A percentile compares a stretch with the other conserved stretches of the same genome.
These are phyloP conservation scores for Macrocybe gigantea DNA, from an alignment of 768 basidiomycete genomes.

Conservation along the genomic window DNA sequence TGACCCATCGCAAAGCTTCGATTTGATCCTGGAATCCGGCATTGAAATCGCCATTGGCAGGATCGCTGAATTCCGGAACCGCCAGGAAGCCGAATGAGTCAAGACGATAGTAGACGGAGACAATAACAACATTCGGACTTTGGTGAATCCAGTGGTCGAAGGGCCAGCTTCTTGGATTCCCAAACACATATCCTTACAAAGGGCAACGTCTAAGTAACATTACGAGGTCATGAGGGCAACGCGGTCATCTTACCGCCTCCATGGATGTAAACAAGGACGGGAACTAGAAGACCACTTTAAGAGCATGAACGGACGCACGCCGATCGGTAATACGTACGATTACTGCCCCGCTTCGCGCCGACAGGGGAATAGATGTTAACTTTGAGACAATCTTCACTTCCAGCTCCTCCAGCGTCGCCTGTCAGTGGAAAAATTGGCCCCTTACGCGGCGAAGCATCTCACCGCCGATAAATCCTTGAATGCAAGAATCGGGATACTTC, in stretches of 20 bases:
- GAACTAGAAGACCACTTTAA: slow-evolving; percentile 21
- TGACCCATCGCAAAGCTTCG: slow-evolving; percentile 58
- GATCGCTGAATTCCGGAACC: slow-evolving; percentile 36
- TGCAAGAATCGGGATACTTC: slow-evolving; percentile 49
- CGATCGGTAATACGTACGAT: slow-evolving; percentile 28
- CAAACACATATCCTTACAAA: slow-evolving; percentile 42
- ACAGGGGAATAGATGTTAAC: slow-evolving; percentile 59
- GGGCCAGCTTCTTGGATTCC: slow-evolving; percentile 62
- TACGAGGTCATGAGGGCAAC: not conserved
- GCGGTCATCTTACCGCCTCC: slow-evolving; percentile 30
- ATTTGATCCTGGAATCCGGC: slow-evolving; percentile 57
- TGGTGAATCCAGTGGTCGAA: slow-evolving; percentile 64
- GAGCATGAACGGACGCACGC: too few relatives aligned
- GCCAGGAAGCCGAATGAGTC: slow-evolving; percentile 60
- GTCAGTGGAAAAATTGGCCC: slow-evolving; percentile 1
- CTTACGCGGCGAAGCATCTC: slow-evolving; percentile 5
- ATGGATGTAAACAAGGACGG: slow-evolving; percentile 44
- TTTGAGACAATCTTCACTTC: slow-evolving; percentile 63
- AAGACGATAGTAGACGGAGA: slow-evolving; percentile 63
- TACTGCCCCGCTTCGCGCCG: slow-evolving; percentile 37
- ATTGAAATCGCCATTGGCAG: slow-evolving; percentile 41
- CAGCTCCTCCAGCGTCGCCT: slow-evolving; percentile 54
- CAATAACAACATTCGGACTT: slow-evolving; percentile 54
- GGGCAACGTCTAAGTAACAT: not conserved
- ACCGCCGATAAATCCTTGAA: slow-evolving; percentile 53